phyloP scores from a whole-genome alignment of 352 stramenopile genomes.

The Phytophthora megakarya region DNA sequence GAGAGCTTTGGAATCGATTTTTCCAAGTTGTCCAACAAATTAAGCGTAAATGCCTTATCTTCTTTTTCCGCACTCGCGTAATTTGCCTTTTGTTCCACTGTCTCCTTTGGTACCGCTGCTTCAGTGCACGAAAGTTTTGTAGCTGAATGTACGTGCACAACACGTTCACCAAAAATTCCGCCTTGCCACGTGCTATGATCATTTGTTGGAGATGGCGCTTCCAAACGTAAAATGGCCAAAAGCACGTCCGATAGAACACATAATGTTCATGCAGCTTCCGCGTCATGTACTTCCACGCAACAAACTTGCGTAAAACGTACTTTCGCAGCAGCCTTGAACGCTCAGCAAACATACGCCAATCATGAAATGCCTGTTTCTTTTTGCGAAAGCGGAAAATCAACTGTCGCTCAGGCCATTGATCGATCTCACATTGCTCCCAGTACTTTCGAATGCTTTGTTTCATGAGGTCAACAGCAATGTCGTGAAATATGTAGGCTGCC shows the following conservation, averaged over 20 bases:
- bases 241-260: conserved; percentile 61
- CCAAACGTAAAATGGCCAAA: conserved; percentile 87
- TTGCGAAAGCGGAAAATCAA: conserved; percentile 61
- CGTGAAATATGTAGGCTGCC: conserved; percentile 63
- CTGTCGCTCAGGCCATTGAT: conserved; percentile 64
- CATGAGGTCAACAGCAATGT: conserved; percentile 54
- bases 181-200: conserved; percentile 68
- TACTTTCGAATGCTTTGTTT: conserved; percentile 51
- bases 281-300: conserved; percentile 65
- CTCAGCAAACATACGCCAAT: conserved; percentile 56
- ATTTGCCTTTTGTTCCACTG: conserved; percentile 43
- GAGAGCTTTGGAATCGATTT: conserved; percentile 13
- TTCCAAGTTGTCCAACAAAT: conserved; percentile 50
- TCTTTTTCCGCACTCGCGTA: conserved; percentile 34
- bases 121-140: conserved; percentile 57
- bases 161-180: conserved; percentile 55
- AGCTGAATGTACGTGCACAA: conserved; percentile 65
- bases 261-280: conserved; percentile 54
- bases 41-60: conserved; percentile 11
- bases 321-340: conserved; percentile 40
- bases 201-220: conserved; percentile 73
- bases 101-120: conserved; percentile 32
- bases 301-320: conserved; percentile 62
- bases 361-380: conserved; percentile 58
- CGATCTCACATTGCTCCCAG: conserved; percentile 43